Evolutionary conservation across 1,284 basidiomycete species (phyloP), one percentile per base, ranked within the genome.

Genomic region (Apiotrichum porosum): DNA sequence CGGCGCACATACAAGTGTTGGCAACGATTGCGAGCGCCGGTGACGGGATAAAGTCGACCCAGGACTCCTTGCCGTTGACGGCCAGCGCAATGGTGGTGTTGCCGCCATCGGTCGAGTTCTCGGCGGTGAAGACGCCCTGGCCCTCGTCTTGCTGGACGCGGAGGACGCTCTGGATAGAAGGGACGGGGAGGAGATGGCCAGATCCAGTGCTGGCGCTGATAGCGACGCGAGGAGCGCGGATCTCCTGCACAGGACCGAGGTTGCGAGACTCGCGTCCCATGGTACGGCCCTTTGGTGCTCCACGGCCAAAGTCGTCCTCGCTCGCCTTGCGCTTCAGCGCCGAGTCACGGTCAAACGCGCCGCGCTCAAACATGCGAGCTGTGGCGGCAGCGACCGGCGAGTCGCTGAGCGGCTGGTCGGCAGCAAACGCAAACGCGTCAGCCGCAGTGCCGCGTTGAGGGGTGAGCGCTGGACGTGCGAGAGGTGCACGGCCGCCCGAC

Each of bases 21-120:
- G 83, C 82, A 1, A 82, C 82, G 26, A 88, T 68, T 0, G 78
- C 75, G 5, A 93, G 66, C 6, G 82, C 81, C 6, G 84, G 83
- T 0, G 80, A 80, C 1, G 86, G 81, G 9, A 91, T 63, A 69
- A 87, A 97, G 69, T 97, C 91, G 43, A 92, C 68, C 92, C 93
- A 97, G 44, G 85, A 80, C 8, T 83, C 69, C 80, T 63, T 84
- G 76, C 72, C 83, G 81, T 81, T 79, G 79, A n/a, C 79, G 75
- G 58, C 19, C 52, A 44, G 57, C 0, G 51, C 38, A 14, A 65
- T 21, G 17, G 49, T 31, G 33, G 52, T 75, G 76, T 45, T 61
- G 81, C 84, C 79, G 44, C 61, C 62, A 13, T 77, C 78, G 47
- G 84, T 83, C 22, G 83, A 78, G 74, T 98, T 97, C 56, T 83